Base-by-base conservation (phyloP, 352 stramenopile genomes). In the Globisporangium takayamanum region DNA sequence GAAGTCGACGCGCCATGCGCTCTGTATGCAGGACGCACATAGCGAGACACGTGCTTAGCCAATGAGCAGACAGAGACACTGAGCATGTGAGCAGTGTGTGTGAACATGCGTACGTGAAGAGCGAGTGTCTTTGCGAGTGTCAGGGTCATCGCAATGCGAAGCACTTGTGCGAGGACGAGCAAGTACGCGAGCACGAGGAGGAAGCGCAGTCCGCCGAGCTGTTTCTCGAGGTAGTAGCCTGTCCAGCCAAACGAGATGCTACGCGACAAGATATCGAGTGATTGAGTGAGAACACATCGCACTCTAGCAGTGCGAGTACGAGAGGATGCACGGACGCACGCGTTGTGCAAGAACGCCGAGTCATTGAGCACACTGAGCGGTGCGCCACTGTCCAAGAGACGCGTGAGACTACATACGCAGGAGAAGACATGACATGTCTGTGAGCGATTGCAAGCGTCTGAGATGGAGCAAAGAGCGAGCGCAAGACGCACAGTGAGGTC, bases 201-300 rank as follows among this genome's bases (percentile, higher is more conserved):
- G 25, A 72, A 70, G 47, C 57, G 66, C 28, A 67, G 46, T 10
- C 62, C 59, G 26, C 66, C 66, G 39, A 70, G 57, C 15, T 63
- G 54, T 47, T 67, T 59, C 62, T 72, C 66, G 11, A 72, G 52
- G 14, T 67, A 57, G 36, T 67, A 68, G 1, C 66, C 66, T 28
- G 61, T 72, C 62, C 57, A 72, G 28, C 50, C 55, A 20, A 72
- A 68, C 42, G 66, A 72, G 15, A 68, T 41, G 36, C 63, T 70
- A 37, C 11, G 41, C 5, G 15, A 8, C 14, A 0, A 22, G 10
- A 47, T 3, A 45, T 3, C 3, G 41, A 47, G 41, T 4, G 41
- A 22, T 5, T 5, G 14, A 0, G 14, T 22, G 41, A 47, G 41
- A 47, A 18, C 2, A 4, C 36, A 16, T 54, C 28, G 11, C 14